phyloP scores from a whole-genome alignment of 129 eudicot species.

The Flaveria brownii region DNA sequence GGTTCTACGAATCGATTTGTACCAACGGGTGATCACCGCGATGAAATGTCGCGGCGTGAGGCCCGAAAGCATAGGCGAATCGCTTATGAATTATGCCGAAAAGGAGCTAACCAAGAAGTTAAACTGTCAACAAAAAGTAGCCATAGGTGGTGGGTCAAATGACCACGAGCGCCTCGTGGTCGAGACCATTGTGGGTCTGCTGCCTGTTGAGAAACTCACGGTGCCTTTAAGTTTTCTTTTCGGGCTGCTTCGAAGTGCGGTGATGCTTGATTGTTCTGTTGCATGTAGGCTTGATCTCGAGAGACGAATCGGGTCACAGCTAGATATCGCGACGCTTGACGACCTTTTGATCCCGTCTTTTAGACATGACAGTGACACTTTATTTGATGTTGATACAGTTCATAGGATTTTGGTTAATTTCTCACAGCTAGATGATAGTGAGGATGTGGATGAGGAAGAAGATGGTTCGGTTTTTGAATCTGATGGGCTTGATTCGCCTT shows the following conservation, averaged over 20 bases:
- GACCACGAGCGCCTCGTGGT: constrained; percentile 67
- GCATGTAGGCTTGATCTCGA: constrained; percentile 81
- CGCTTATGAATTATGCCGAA: constrained; percentile 78
- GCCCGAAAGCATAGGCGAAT: constrained; percentile 89
- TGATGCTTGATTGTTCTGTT: constrained; percentile 72
- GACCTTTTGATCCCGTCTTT: constrained; percentile 93
- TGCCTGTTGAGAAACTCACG: constrained; percentile 75
- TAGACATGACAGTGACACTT: constrained; percentile 73
- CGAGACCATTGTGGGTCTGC: constrained; percentile 76
- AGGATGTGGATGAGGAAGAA: constrained; percentile 55
- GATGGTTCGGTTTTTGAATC: constrained; percentile 79
- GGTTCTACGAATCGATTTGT: constrained; percentile 68
- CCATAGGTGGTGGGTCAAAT: constrained; percentile 30
- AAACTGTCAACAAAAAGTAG: constrained; percentile 43
- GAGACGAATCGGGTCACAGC: constrained; percentile 85
- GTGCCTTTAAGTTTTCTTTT: constrained; percentile 83
- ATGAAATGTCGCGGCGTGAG: constrained; percentile 94
- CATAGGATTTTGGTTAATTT: constrained; percentile 87
- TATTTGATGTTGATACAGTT: constrained; percentile 87
- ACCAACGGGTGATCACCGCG: constrained; percentile 81
- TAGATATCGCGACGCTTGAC: constrained; percentile 89
- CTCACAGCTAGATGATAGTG: constrained; percentile 79
- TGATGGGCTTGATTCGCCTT: constrained; percentile 73
- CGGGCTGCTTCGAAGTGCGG: constrained; percentile 79
- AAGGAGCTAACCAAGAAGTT: constrained; percentile 68